Evolutionary conservation across 495 filamentous ascomycete species (phyloP), one percentile per base, ranked within the genome.

Genomic region (Stereocaulon alpinum): DNA sequence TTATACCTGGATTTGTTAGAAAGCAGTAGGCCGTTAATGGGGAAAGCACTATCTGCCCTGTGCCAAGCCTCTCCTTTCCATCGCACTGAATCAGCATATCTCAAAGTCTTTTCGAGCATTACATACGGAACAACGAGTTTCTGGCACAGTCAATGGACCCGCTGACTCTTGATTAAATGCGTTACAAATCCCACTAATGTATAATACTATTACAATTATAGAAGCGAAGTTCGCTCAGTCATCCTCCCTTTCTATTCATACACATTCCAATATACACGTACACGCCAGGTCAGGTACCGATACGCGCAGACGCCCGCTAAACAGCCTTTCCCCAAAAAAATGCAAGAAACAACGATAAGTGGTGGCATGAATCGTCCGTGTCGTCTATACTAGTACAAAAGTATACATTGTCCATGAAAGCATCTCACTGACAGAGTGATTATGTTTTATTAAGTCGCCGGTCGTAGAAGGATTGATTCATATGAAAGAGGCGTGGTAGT

Each of bases 371-470:
- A 37, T 55, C 51, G 18, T 55, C 29, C 32, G 15, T n/a, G 51
- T 55, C 51, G 51, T 55, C 22, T 32, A 40, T 55, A 40, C 29
- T 55, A 24, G 6, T 55, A 55, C 51, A 55, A 41, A 55, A 9
- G n/a, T 41, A 40, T 55, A 15, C 15, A 37, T 11, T 3, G 34
- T 37, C 34, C 34, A 37, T 37, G 9, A 50, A 20, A 32, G 30
- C 47, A 50, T 50, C 24, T 29, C 47, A n/a, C 7, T 37, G n/a
- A 24, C 22, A 40, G 17, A 54, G 37, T 40, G n/a, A 11, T 30
- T 40, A 22, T 37, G 20, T 10, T 40, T 37, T 7, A 55, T 22
- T 55, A 55, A 37, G 18, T 41, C 15, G 51, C 34, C 22, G 6
- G 22, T 15, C 4, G 22, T 41, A 10, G 34, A 55, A 18, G 51